Conservation (phyloP, 2,329 filamentous ascomycete species). For the Sporothrix humicola region DNA sequence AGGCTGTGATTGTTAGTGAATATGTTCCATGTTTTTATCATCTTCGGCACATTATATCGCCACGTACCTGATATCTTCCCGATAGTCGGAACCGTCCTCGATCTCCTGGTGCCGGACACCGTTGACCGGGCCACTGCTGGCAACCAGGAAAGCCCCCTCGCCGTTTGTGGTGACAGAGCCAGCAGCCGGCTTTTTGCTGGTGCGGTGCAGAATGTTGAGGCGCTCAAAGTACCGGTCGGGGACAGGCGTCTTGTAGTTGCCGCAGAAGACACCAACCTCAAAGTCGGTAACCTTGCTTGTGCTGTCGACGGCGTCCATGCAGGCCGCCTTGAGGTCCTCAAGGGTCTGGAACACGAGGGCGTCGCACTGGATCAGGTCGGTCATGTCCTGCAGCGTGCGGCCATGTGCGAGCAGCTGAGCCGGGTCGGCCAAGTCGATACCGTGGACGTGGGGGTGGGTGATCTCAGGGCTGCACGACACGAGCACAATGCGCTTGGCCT, state of each 20-base stretch:
- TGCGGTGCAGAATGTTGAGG: slow-evolving; percentile 70
- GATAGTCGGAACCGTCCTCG: slow-evolving; percentile 24
- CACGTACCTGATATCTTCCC: slow-evolving; percentile 36
- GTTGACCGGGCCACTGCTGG: slow-evolving; percentile 62
- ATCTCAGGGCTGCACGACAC: slow-evolving; percentile 86
- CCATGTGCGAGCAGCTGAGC: slow-evolving; percentile 38
- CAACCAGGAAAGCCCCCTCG: slow-evolving; percentile 35
- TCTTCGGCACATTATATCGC: not conserved
- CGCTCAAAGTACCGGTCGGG: slow-evolving; percentile 82
- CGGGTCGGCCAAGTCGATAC: slow-evolving; percentile 55
- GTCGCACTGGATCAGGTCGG: slow-evolving; percentile 52
- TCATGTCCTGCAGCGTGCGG: slow-evolving; percentile 50
- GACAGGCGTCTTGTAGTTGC: slow-evolving; percentile 82
- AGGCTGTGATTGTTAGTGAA: slow-evolving; percentile 14
- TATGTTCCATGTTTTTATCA: too few species aligned
- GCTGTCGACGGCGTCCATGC: slow-evolving; percentile 69
- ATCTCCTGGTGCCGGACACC: slow-evolving; percentile 17
- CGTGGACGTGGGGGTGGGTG: slow-evolving; percentile 78
- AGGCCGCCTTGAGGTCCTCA: slow-evolving; percentile 79
- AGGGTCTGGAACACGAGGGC: slow-evolving; percentile 66
- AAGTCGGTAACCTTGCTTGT: slow-evolving; percentile 58
- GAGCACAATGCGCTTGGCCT: slow-evolving; percentile 54
- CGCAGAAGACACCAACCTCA: slow-evolving; percentile 91
- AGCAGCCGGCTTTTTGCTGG: slow-evolving; percentile 54
- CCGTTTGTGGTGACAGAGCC: slow-evolving; percentile 25